These are phyloP conservation scores for Geum urbanum DNA, from an alignment of 306 rosid genomes.

Conservation along the genomic window DNA sequence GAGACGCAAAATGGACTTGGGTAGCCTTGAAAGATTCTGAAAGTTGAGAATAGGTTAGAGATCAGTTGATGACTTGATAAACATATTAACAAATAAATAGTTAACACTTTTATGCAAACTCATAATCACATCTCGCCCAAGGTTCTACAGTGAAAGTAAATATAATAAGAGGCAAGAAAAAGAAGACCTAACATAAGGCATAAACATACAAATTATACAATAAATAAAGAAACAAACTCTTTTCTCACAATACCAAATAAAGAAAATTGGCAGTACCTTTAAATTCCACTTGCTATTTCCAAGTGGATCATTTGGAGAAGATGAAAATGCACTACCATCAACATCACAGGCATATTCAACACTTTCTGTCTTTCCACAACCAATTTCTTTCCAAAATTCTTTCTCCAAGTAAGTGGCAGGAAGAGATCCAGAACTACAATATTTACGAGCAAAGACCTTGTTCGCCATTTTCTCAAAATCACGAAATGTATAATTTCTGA, in stretches of 20 bases:
- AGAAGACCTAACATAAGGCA: neutral
- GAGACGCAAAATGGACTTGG: slow-evolving; percentile 80
- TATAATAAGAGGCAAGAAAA: neutral
- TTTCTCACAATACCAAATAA: neutral
- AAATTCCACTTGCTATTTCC: slow-evolving; percentile 95
- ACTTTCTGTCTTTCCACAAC: slow-evolving; percentile 80
- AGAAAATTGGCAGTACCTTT: slow-evolving; percentile 46
- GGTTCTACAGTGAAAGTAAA: neutral
- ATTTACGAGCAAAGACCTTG: slow-evolving; percentile 81
- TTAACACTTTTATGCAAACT: neutral
- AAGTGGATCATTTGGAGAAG: slow-evolving; percentile 79
- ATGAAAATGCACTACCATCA: slow-evolving; percentile 96
- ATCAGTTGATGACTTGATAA: slow-evolving; percentile 13
- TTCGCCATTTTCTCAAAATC: slow-evolving; percentile 97
- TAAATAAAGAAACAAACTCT: neutral
- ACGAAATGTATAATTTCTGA: slow-evolving; percentile 81
- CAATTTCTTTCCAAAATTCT: slow-evolving; percentile 94
- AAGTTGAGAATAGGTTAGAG: slow-evolving; percentile 7
- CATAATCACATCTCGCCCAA: neutral
- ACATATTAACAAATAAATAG: slow-evolving; percentile 10
- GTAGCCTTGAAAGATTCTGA: slow-evolving; percentile 76
- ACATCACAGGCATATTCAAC: slow-evolving; percentile 99
- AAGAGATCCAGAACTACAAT: slow-evolving; percentile 75
- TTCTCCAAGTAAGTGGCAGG: slow-evolving; percentile 81
- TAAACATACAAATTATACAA: neutral